phyloP scores from a whole-genome alignment of 768 basidiomycete species.

The Tulasnella calospora region DNA sequence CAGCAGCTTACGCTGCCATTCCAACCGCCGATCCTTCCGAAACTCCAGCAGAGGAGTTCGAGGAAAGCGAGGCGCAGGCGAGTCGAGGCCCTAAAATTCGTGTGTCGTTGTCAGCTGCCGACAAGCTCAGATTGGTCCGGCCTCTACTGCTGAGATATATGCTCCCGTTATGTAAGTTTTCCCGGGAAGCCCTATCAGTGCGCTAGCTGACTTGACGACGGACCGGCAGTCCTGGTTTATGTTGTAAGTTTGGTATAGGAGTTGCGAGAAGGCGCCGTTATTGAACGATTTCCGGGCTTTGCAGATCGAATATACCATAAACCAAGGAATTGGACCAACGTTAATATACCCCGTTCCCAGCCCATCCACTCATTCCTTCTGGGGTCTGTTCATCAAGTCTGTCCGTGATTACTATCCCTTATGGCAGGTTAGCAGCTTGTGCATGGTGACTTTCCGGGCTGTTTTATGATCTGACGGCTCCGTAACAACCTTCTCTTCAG shows the following conservation, averaged over 20 bases:
- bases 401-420: constrained; percentile 92
- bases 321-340: constrained; percentile 89
- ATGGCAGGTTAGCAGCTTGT: constrained; percentile 61
- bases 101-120: constrained; percentile 54
- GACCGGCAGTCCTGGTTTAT: constrained; percentile 54
- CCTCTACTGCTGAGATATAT: constrained; percentile 81
- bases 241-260: constrained; percentile 42
- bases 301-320: constrained; percentile 88
- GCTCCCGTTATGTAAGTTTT: constrained; percentile 78
- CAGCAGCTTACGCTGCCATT: constrained; percentile 38
- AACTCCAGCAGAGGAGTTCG: constrained; percentile 44
- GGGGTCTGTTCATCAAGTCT: constrained; percentile 74
- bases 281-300: not conserved
- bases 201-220: not conserved
- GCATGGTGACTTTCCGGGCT: too few relatives aligned
- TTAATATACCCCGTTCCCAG: constrained; percentile 81
- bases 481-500: constrained; percentile 36
- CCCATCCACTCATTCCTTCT: constrained; percentile 50
- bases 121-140: constrained; percentile 77
- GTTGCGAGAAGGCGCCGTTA: not conserved
- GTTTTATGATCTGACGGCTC: constrained; percentile 4
- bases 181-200: not conserved
- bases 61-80: constrained; percentile 20
- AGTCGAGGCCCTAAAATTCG: constrained; percentile 31
- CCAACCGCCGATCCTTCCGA: constrained; percentile 37